Evolutionary conservation across 2,329 filamentous ascomycete genomes (phyloP).

Genomic region (Emergomyces orientalis): DNA sequence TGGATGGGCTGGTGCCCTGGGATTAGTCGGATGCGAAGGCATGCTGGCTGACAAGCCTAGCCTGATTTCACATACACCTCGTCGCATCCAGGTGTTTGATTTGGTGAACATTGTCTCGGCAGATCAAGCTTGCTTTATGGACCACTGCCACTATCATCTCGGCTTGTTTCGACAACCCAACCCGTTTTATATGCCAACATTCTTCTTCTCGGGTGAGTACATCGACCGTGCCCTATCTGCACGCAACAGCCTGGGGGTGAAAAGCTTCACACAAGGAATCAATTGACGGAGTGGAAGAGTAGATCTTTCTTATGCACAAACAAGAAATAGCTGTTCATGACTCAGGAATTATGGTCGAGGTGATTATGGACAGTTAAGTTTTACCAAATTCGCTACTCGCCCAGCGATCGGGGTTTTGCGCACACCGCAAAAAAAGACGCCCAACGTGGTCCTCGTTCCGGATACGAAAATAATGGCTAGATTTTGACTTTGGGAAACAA

Average conservation of each 20-base stretch:
- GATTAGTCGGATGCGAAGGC: background rate
- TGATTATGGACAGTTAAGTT: no score
- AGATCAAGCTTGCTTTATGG: background rate
- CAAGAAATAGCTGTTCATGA: background rate
- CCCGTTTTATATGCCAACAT: background rate
- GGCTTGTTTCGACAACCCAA: background rate
- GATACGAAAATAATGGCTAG: background rate
- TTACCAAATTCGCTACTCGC: background rate
- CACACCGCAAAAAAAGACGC: background rate
- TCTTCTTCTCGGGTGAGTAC: background rate
- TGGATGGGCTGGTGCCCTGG: background rate
- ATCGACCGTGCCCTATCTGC: background rate
- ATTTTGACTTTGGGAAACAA: background rate
- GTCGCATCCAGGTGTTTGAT: background rate
- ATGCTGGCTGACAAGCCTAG: background rate
- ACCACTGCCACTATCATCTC: background rate
- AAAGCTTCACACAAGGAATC: background rate
- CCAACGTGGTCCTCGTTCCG: background rate
- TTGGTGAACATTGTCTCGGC: background rate
- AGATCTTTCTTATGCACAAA: background rate
- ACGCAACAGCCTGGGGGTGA: background rate
- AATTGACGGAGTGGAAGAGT: background rate
- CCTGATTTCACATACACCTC: background rate
- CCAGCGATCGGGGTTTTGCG: background rate
- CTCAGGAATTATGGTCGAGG: background rate